Evolutionary conservation across 192 early-diverging fungal species (phyloP).

Genomic region (Piromyces sp.): DNA sequence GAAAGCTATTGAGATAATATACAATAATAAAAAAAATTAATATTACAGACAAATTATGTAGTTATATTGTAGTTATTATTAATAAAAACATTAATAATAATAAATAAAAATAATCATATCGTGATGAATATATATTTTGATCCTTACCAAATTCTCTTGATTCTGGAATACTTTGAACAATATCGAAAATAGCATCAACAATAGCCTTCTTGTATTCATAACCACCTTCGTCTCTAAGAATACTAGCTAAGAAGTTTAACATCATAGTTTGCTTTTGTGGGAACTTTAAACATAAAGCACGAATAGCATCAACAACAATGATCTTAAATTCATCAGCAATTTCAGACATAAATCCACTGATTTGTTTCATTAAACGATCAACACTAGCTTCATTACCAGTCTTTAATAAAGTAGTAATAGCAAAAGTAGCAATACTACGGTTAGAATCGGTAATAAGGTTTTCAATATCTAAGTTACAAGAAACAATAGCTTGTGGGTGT

Average conservation of each 20-base stretch:
- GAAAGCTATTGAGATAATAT: constrained; percentile 49
- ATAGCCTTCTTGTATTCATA: constrained; percentile 93
- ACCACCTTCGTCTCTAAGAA: constrained; percentile 92
- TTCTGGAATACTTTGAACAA: constrained; percentile 83
- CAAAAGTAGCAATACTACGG: constrained; percentile 92
- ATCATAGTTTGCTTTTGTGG: constrained; percentile 85
- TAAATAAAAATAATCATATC: too few relatives aligned
- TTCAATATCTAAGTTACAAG: constrained; percentile 98
- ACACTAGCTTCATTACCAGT: constrained; percentile 96
- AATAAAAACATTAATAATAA: too few relatives aligned
- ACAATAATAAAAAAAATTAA: too few relatives aligned
- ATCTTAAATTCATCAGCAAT: constrained; percentile 99
- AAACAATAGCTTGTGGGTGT: constrained; percentile 75
- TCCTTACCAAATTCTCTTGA: constrained; percentile 67
- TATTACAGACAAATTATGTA: too few relatives aligned
- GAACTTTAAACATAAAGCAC: constrained; percentile 91
- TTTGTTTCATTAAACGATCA: constrained; percentile 98
- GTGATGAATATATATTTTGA: background rate
- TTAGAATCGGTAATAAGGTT: constrained; percentile 90
- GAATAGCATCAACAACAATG: constrained; percentile 94
- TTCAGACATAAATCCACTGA: constrained; percentile 91
- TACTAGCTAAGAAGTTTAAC: constrained; percentile 78
- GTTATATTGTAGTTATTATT: too few relatives aligned
- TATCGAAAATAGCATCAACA: constrained; percentile 92
- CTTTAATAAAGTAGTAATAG: constrained; percentile 87